Base-by-base conservation (phyloP, 176 grass and related monocot genomes). In the Cenchrus purpureus region DNA sequence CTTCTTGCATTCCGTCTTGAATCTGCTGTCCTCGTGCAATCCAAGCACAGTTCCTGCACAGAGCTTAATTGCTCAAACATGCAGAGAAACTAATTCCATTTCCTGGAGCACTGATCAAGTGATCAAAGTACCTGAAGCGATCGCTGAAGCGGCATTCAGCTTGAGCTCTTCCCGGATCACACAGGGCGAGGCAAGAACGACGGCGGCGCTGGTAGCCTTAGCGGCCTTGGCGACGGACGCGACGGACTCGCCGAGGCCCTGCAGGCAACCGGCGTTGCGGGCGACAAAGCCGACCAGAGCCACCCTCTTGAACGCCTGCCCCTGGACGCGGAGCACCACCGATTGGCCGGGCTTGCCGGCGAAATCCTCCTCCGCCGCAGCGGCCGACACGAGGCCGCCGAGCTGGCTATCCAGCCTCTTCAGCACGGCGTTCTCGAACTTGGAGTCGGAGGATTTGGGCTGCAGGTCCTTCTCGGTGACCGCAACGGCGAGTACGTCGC, bases 1-100 rank as follows among this genome's bases (percentile, higher is more conserved):
- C 80, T 92, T 98, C 61, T 94, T 95, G 0, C 89, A 79, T 60
- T 98, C 96, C 29, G 96, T 90, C 85, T 95, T 98, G 87, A 91
- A 98, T 74, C 96, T 95, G 74, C 54, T 89, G 65, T 98, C 96
- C 82, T 98, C 96, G 10, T 95, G 82, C 65, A 94, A 69, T 3
- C 93, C 96, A 4, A 98, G 89, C 48, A 98, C 80, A 57, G 78
- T 92, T 87, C 96, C 95, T 98, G 59, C 49, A 85, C 2, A 0
- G 10, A 10, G 22, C 22, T 25, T 25, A 25, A 25, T 25, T 25
- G 28, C 79, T 57, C 64, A 85, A 87, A 75, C 17, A 72, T 46
- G 19, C 25, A 89, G 7, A 89, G 7, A 68, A 32, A 42, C 0
- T 13, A 71, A 53, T 22, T 14, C 14, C 16, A 43, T 1, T 14